phyloP scores from a whole-genome alignment of 306 rosid species.

The Cucumis hystrix region DNA sequence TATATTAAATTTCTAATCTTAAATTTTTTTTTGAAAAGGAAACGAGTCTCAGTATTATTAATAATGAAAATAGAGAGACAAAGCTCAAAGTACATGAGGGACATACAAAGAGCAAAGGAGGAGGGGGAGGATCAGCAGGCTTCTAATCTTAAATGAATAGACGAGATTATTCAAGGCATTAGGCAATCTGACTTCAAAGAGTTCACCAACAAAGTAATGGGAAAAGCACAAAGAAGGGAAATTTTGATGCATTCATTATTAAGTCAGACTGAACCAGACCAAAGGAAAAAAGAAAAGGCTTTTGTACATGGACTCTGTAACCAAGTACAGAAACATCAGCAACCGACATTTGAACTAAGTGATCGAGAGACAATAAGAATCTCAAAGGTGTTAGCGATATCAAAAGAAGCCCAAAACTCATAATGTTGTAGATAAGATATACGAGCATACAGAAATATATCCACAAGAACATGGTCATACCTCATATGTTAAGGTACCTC shows the following conservation, averaged over 20 bases:
- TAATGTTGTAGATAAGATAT: neutral
- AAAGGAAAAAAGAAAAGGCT: too few species aligned
- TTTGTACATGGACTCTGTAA: neutral
- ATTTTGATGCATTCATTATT: neutral
- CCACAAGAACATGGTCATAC: constrained; percentile 10
- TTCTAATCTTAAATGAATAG: too few species aligned
- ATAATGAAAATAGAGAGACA: too few species aligned
- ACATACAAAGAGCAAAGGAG: too few species aligned
- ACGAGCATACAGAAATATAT: neutral
- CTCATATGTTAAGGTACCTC: constrained; percentile 61
- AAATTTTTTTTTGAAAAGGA: too few species aligned
- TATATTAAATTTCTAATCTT: too few species aligned
- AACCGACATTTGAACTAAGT: neutral
- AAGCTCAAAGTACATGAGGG: too few species aligned
- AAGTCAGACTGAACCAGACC: neutral
- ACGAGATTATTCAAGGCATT: neutral
- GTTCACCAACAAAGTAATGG: neutral
- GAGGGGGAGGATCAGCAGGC: too few species aligned
- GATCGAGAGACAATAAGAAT: neutral
- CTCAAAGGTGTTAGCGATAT: neutral
- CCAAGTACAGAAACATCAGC: neutral
- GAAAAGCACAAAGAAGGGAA: too few species aligned
- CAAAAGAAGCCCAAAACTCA: neutral
- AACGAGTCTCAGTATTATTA: too few species aligned
- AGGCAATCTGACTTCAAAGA: neutral